phyloP scores from a whole-genome alignment of 2,329 filamentous ascomycete genomes.

The Hortaea werneckii region DNA sequence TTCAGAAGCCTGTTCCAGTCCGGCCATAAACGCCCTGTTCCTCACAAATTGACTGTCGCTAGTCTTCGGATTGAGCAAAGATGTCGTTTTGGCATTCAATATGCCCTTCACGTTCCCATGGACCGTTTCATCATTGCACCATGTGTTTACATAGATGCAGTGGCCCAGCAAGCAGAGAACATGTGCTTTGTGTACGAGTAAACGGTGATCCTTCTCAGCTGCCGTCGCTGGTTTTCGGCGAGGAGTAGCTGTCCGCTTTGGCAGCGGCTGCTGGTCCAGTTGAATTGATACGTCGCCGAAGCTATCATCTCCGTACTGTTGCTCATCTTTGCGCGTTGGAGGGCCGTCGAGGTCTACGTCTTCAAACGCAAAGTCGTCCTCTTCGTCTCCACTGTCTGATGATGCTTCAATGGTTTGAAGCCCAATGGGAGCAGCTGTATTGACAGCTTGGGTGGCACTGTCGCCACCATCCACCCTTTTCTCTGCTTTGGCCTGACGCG shows the following conservation, averaged over 20 bases:
- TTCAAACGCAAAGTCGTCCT: constrained; percentile 54
- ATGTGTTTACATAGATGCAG: constrained; percentile 64
- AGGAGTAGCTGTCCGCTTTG: constrained; percentile 25
- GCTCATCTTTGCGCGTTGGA: constrained; percentile 7
- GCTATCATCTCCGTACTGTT: constrained; percentile 10
- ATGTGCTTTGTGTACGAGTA: constrained; percentile 80
- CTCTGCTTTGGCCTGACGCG: not conserved
- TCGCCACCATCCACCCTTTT: not conserved
- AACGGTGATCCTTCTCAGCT: constrained; percentile 49
- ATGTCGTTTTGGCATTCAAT: constrained; percentile 54
- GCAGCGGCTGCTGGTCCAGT: constrained; percentile 23
- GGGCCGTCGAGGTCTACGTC: constrained; percentile 39
- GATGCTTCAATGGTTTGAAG: constrained; percentile 21
- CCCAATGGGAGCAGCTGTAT: not conserved
- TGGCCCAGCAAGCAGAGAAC: constrained; percentile 74
- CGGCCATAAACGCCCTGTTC: constrained; percentile 67
- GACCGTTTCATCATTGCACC: constrained; percentile 56
- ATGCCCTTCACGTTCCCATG: constrained; percentile 49
- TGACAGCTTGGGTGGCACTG: not conserved
- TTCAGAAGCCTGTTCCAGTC: constrained; percentile 58
- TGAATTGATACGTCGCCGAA: constrained; percentile 33
- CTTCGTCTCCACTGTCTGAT: constrained; percentile 33
- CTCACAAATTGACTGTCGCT: constrained; percentile 63
- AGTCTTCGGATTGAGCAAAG: constrained; percentile 58
- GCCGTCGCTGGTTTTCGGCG: constrained; percentile 45